Evolutionary conservation across 495 filamentous ascomycete genomes (phyloP), one percentile per base, ranked within the genome.

Genomic region (Penicillium cinerascens): DNA sequence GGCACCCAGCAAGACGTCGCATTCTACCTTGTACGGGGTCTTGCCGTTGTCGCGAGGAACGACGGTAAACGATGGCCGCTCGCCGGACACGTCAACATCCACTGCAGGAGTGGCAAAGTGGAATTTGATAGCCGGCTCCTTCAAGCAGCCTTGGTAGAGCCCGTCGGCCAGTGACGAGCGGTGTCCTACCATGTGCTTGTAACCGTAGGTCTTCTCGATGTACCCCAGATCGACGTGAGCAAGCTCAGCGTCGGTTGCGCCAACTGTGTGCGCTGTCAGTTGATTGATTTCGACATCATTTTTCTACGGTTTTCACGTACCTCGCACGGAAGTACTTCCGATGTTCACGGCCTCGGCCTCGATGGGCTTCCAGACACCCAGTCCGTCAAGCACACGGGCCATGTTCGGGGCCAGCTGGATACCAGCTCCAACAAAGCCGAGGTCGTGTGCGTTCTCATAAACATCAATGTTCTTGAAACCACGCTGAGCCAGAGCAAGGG

Each of bases 401-500:
- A 92, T 87, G 52, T 93, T 91, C 1, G 87, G 87, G 4, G 88
- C 86, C 38, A 92, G 76, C 65, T 92, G 87, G 58, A 92, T 89
- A 23, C 88, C 88, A 6, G 87, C 88, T 43, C 89, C 89, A 10
- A 91, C 86, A 50, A 92, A 92, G 25, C 88, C 88, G 3, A 92
- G 73, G 49, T 87, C 84, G 16, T 84, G 81, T 1, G 88, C 87
- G 23, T 73, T 79, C 63, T 92, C 87, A 59, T 82, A 92, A 39
- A 92, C 82, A 45, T 85, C 75, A 63, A 92, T 84, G 39, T 85
- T 64, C 58, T 78, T 82, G 69, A 89, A 90, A 13, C 86, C 88
- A 64, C 82, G 79, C 65, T 85, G 83, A 6, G 87, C 87, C 35
- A 91, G 78, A 22, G 86, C 84, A 20, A 92, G 78, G 40, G 88